A percentile compares a stretch with the other conserved stretches of the same genome.
These are phyloP conservation scores for Thielaviopsis punctulata DNA, from an alignment of 2,329 filamentous ascomycete genomes.

Conservation along the genomic window DNA sequence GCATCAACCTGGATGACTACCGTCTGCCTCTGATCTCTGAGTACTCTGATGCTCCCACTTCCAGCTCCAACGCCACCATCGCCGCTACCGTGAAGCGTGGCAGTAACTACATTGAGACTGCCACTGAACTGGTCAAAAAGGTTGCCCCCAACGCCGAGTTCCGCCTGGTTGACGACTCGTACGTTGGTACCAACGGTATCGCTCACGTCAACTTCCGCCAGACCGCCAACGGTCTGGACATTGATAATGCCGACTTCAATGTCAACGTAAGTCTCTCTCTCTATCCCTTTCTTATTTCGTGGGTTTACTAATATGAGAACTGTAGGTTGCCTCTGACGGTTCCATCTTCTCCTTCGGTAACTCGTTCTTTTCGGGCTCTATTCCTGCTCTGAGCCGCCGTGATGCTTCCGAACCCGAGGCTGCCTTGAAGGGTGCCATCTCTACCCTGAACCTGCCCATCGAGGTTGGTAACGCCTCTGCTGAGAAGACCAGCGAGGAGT, in stretches of 20 bases:
- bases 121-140: conserved; percentile 26
- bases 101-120: conserved; percentile 24
- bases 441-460: conserved; percentile 20
- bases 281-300: not conserved
- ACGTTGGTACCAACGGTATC: conserved; percentile 36
- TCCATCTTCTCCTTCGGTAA: conserved; percentile 40
- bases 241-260: conserved; percentile 44
- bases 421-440: conserved; percentile 26
- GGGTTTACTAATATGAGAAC: not conserved
- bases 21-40: conserved; percentile 18
- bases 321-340: conserved; percentile 32
- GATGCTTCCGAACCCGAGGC: conserved; percentile 25
- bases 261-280: conserved; percentile 32
- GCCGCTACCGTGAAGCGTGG: conserved; percentile 13
- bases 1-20: conserved; percentile 20
- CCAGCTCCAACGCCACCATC: conserved; percentile 13
- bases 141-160: conserved; percentile 24
- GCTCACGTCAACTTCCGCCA: conserved; percentile 43
- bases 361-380: conserved; percentile 26
- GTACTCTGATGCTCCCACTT: conserved; percentile 18
- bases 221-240: conserved; percentile 37
- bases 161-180: conserved; percentile 34
- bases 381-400: conserved; percentile 24
- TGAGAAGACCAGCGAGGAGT: conserved; percentile 17
- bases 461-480: conserved; percentile 12